phyloP scores from a whole-genome alignment of 352 stramenopile species.

The Pythium rishiriense region DNA sequence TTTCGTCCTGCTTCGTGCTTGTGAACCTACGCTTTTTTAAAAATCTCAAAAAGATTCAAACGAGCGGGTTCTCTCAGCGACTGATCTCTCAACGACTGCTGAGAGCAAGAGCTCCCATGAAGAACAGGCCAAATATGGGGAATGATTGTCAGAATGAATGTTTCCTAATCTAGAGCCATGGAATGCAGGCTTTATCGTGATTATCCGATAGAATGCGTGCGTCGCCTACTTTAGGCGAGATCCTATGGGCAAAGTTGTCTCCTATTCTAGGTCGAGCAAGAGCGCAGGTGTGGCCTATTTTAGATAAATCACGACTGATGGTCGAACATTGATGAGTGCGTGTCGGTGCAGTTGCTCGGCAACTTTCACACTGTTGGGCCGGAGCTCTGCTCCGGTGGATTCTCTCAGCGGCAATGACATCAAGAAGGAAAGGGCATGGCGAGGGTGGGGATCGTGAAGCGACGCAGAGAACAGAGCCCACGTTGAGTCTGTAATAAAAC shows the following conservation, averaged over 20 bases:
- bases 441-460: no score
- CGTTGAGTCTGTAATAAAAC: no score
- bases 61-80: no score
- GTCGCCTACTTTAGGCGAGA: background rate
- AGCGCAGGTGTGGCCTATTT: background rate
- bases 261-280: background rate
- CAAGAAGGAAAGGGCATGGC: no score
- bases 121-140: constrained; percentile 1
- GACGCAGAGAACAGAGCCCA: no score
- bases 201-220: background rate
- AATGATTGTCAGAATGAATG: constrained; percentile 7
- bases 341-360: no score
- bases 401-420: constrained; percentile 2
- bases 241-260: background rate
- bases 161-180: background rate
- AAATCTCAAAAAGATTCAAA: no score
- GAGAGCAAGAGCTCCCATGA: background rate
- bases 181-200: constrained; percentile 8
- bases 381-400: constrained; percentile 1
- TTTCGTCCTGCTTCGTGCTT: no score
- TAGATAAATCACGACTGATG: no score
- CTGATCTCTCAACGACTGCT: constrained; percentile 4
- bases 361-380: background rate
- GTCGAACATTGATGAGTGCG: no score
- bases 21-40: no score